Evolutionary conservation across 345 rosid species (phyloP), one percentile per base, ranked within the genome.

Genomic region (Arabidopsis suecica): DNA sequence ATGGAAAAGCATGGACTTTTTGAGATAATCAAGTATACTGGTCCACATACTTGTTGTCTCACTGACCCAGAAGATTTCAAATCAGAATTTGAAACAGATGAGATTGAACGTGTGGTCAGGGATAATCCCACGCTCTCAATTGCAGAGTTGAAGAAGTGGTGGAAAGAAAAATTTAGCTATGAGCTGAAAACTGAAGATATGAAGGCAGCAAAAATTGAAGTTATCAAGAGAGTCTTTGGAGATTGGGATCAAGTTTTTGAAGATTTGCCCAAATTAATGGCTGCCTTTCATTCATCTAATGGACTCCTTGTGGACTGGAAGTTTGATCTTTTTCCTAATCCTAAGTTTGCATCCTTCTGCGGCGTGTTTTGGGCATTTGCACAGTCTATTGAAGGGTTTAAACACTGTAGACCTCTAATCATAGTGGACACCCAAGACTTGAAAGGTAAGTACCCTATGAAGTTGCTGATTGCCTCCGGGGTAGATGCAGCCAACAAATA

Each of bases 61-160:
- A 5, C 40, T 16, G 20, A 61, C 5, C 34, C 11, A 61, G 16
- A 38, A 10, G 9, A 60, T 11, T 20, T 38, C 9, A 12, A 38
- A 1, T 37, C 12, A 40, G 9, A 60, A 5, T 60, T 37, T 60
- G 30, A 10, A 38, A 32, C 9, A 37, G 16, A 60, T 5, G 75
- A 71, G 48, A 59, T 71, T 14, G 58, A 71, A 34, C 23, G 58
- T 59, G 14, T 47, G 36, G 5, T 71, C 11, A 59, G 58, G n/a
- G 67, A 13, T 5, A 58, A 48, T 0, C 75, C 68, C 9, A 59
- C 66, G 4, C 25, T 47, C 11, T 6, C 75, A 14, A 1, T 61
- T 37, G 9, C 13, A 4, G 75, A 71, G 68, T 25, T 61, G 51
- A 1, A 4, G 0, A 3, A 0, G 5, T 68, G 73, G 53, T 68